Evolutionary conservation across 345 rosid genomes (phyloP), one percentile per base, ranked within the genome.

Genomic region (Populus davidiana): DNA sequence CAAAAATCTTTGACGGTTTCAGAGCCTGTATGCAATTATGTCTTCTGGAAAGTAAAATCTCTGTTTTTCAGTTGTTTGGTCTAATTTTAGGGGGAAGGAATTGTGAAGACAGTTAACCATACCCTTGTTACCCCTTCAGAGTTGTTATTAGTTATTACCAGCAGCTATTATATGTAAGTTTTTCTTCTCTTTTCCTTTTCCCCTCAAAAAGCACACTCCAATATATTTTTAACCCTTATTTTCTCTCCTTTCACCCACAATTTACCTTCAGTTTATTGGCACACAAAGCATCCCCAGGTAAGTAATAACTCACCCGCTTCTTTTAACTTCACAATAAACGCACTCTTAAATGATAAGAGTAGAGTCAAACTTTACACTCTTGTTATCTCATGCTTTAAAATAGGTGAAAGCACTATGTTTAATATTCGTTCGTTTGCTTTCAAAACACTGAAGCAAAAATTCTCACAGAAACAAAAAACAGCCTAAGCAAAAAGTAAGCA

Each of bases 1-100:
- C 39, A 80, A 86, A n/a, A 78, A 87, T 71, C 78, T 82, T 50
- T 89, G 82, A 87, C 29, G 56, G 74, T 47, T 83, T 72, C 47
- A 38, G 21, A 71, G 36, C 25, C 65, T 68, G 49, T 54, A 70
- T 41, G 41, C 52, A 20, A 31, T 61, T 67, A 33, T 52, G 27
- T 43, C 35, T 6, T 66, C 50, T 52, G 41, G 17, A 67, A 66
- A 61, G 69, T 35, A 49, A 50, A 49, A 63, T 63, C 49, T 29
- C 23, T 10, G 25, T n/a, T 44, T 31, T 59, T 59, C 38, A 79
- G 50, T 33, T 29, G 9, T 56, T 56, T 56, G 62, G 62, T 56
- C 27, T 23, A n/a, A 21, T 56, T n/a, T 56, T 8, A 56, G 62
- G 25, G n/a, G 1, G 59, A 50, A 7, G 21, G 21, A 50, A 50